A percentile compares a stretch with the other conserved stretches of the same genome.
Evolutionary conservation across 176 grass and related monocot genomes (phyloP).

Genomic region (Sorghum bicolor): Sorghum_bicolor_NCBIv3 NC_012875.2:9691501-9692000

Average conservation of each 20-base stretch:
- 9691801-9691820: conserved; percentile 92
- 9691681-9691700: no score
- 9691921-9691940: conserved; percentile 92
- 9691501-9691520: conserved; percentile 88
- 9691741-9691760: conserved; percentile 79
- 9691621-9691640: background rate
- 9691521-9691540: conserved; percentile 84
- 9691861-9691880: conserved; percentile 76
- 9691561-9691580: conserved; percentile 90
- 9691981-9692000: conserved; percentile 72
- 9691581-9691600: conserved; percentile 65
- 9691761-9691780: conserved; percentile 95
- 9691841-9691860: conserved; percentile 97
- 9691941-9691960: conserved; percentile 87
- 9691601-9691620: conserved; percentile 66
- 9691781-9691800: conserved; percentile 75
- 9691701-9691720: background rate
- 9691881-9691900: conserved; percentile 75
- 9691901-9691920: conserved; percentile 85
- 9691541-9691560: conserved; percentile 82
- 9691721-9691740: conserved; percentile 60
- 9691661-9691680: background rate
- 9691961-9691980: conserved; percentile 74
- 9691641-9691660: background rate
- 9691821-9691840: conserved; percentile 97